Conservation (phyloP, 2,329 filamentous ascomycete genomes). For the Trichoderma hamatum region DNA sequence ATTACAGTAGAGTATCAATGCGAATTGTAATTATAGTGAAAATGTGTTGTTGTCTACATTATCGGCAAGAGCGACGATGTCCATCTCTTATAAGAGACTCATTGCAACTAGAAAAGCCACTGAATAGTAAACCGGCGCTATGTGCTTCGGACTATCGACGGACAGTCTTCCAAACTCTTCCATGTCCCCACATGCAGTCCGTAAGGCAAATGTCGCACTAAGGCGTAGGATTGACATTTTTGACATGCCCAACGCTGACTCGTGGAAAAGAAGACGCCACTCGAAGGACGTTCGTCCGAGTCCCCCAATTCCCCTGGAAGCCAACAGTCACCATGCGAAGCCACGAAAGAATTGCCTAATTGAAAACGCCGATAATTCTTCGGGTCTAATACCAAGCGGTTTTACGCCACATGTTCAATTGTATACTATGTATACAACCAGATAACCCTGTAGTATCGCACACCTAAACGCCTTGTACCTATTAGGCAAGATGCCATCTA, state of each 20-base stretch:
- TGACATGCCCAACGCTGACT: slow-evolving; percentile 10
- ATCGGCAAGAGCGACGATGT: background rate
- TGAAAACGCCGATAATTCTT: background rate
- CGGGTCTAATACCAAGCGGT: background rate
- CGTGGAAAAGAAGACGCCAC: slow-evolving; percentile 12
- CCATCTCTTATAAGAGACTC: background rate
- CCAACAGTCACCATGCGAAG: background rate
- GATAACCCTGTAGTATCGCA: background rate
- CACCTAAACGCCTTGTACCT: background rate
- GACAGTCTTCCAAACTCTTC: background rate
- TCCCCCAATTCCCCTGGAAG: background rate
- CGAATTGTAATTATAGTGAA: background rate
- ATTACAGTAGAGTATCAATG: background rate
- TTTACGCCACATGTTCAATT: background rate
- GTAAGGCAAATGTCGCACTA: slow-evolving; percentile 5
- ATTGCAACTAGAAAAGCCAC: background rate
- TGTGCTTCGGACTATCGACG: background rate
- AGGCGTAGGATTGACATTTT: slow-evolving; percentile 21
- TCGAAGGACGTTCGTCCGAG: background rate
- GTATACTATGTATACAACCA: background rate
- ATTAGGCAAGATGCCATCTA: background rate
- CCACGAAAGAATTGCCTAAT: background rate
- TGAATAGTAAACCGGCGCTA: background rate
- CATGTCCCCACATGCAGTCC: background rate
- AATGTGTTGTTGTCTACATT: background rate